Evolutionary conservation across 1,139 yeast species (phyloP).

Genomic region (Diutina neorugosa): DNA sequence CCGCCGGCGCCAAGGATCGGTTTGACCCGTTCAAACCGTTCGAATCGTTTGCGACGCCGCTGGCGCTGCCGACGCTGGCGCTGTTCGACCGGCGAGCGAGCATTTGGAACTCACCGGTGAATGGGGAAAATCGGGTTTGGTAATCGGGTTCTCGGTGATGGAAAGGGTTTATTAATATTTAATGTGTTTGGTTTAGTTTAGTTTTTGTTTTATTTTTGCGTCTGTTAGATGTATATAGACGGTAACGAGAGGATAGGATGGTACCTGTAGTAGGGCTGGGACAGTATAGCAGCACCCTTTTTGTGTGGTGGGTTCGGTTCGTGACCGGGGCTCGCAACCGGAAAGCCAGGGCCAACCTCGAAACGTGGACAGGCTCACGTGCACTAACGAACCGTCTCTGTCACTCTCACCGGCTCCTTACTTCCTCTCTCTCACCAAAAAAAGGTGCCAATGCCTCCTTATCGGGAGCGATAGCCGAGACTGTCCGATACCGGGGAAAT

Average conservation of each 20-base stretch:
- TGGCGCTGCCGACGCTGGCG: neutral
- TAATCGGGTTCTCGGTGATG: neutral
- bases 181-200: neutral
- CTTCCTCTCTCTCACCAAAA: neutral
- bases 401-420: too few species aligned
- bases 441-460: neutral
- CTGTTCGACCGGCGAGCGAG: neutral
- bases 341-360: neutral
- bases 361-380: neutral
- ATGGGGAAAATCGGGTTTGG: slow-evolving; percentile 2
- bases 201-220: neutral
- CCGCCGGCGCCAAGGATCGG: neutral
- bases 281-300: too few species aligned
- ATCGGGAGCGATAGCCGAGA: neutral
- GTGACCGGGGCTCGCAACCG: neutral
- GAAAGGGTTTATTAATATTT: neutral
- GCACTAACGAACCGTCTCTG: too few species aligned
- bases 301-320: too few species aligned
- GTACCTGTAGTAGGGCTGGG: too few species aligned
- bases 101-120: neutral
- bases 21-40: slow-evolving; percentile 2
- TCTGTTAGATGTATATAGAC: neutral
- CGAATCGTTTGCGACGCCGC: neutral
- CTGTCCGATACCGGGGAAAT: neutral
- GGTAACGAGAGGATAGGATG: neutral